A percentile compares a stretch with the other conserved stretches of the same genome.
Conservation (phyloP, 805 yeast species). For the Myxozyma melibiosi region DNA sequence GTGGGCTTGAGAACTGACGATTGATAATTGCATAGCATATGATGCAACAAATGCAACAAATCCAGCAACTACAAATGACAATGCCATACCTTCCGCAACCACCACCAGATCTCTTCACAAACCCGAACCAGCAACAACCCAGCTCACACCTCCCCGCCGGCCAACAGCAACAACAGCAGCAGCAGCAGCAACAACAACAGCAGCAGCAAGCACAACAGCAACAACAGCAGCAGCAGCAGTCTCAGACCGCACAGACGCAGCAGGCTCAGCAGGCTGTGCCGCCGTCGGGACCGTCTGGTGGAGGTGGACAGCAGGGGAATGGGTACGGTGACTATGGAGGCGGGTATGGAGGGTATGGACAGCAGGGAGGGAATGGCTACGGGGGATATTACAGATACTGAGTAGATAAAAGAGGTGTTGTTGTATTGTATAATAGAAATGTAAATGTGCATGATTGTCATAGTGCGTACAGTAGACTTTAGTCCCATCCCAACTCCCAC, state of each 20-base stretch:
- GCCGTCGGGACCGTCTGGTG: slow-evolving; percentile 3
- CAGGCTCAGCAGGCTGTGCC: background rate
- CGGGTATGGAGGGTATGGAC: background rate
- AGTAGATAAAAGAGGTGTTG: too few relatives aligned
- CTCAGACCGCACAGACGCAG: background rate
- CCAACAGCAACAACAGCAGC: slow-evolving; percentile 4
- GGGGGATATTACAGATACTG: slow-evolving; percentile 14
- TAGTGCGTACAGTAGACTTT: background rate
- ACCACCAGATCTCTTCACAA: slow-evolving; percentile 1
- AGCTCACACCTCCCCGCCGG: too few relatives aligned
- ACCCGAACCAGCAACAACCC: too few relatives aligned
- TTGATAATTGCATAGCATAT: slow-evolving; percentile 10
- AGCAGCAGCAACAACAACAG: slow-evolving; percentile 2
- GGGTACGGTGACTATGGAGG: slow-evolving; percentile 9
- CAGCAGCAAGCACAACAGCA: background rate
- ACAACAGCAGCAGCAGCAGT: slow-evolving; percentile 11
- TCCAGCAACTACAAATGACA: slow-evolving; percentile 25
- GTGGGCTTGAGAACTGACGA: background rate
- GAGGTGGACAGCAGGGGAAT: slow-evolving; percentile 9
- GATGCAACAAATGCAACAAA: slow-evolving; percentile 30
- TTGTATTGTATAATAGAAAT: background rate
- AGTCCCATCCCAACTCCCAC: background rate
- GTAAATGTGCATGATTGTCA: too few relatives aligned
- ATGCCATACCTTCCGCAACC: slow-evolving; percentile 26
- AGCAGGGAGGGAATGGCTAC: slow-evolving; percentile 5